Conservation (phyloP, 495 filamentous ascomycete genomes). For the Chaetomidium leptoderma region DNA sequence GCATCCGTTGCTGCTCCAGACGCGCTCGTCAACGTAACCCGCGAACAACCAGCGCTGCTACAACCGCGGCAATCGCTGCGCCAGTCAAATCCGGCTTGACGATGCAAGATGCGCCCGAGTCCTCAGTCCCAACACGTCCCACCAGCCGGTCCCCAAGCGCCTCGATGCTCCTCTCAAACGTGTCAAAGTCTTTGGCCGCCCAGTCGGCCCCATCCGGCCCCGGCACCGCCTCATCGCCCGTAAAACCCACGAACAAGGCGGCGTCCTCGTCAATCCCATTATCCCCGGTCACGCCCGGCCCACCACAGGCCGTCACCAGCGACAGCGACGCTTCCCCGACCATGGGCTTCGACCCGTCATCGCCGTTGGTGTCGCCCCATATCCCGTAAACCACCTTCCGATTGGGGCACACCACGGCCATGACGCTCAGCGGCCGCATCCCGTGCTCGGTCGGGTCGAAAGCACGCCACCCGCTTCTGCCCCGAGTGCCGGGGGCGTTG, state of each 20-base stretch:
- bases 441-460: conserved; percentile 49
- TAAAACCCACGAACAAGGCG: conserved; percentile 55
- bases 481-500: conserved; percentile 39
- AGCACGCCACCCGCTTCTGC: conserved; percentile 35
- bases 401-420: conserved; percentile 59
- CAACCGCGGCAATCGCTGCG: neutral
- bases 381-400: conserved; percentile 59
- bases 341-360: conserved; percentile 37
- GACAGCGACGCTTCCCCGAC: conserved; percentile 58
- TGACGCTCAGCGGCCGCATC: conserved; percentile 56
- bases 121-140: neutral
- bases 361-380: conserved; percentile 65
- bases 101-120: neutral
- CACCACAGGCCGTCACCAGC: conserved; percentile 54
- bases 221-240: conserved; percentile 45
- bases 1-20: no score
- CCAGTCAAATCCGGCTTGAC: neutral
- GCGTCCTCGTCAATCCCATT: conserved; percentile 49
- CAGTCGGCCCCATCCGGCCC: conserved; percentile 47
- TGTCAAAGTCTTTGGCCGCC: conserved; percentile 36
- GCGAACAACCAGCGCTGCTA: neutral
- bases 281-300: conserved; percentile 40
- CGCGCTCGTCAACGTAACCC: neutral
- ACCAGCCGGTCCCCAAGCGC: conserved; percentile 43
- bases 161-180: conserved; percentile 50